A percentile compares a stretch with the other conserved stretches of the same genome.
Conservation (phyloP, 345 rosid species). For the Salix caprea region DNA sequence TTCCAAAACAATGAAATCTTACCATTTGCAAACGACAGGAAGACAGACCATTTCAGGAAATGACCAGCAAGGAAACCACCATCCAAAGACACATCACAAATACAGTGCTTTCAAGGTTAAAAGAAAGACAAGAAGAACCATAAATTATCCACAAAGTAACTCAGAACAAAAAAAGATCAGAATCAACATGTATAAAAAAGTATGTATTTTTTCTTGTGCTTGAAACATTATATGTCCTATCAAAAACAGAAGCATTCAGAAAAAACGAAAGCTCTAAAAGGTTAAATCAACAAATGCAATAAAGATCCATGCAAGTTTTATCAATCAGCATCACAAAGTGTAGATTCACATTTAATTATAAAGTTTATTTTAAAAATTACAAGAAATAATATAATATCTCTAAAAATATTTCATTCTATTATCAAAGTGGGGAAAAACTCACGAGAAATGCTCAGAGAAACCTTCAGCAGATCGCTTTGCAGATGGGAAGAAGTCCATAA, state of each 20-base stretch:
- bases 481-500: constrained; percentile 76
- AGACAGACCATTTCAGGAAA: neutral
- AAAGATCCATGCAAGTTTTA: neutral
- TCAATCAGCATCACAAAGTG: neutral
- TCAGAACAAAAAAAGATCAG: neutral
- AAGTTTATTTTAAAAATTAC: neutral
- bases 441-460: constrained; percentile 96
- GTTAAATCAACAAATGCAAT: neutral
- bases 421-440: constrained; percentile 22
- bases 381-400: neutral
- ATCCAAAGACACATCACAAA: neutral
- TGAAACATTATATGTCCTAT: no score
- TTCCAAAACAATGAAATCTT: neutral
- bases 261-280: neutral
- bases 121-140: neutral
- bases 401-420: neutral
- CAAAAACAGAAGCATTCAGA: neutral
- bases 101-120: neutral
- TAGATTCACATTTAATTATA: neutral
- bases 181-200: neutral
- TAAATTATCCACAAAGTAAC: neutral
- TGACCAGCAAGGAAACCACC: neutral
- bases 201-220: no score
- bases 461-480: constrained; percentile 78
- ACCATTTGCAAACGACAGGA: neutral